Conservation (phyloP, 805 yeast species). For the Candida arabinofermentans region DNA sequence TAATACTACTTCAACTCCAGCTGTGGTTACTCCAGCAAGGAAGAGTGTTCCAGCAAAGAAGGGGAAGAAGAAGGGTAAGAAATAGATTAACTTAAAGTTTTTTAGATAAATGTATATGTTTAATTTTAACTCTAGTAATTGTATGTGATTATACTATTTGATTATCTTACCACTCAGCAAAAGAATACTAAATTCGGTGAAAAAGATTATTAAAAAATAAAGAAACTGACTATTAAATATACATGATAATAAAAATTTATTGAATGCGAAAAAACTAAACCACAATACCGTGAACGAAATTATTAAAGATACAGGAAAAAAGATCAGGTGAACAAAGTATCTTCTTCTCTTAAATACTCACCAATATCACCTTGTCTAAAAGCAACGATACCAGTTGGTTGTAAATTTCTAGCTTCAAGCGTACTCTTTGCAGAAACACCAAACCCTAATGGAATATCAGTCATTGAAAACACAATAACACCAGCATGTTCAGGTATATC, state of each 20-base stretch:
- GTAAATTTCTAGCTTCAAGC: conserved; percentile 77
- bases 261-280: conserved; percentile 1
- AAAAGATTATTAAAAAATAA: background rate
- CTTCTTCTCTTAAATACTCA: conserved; percentile 96
- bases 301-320: conserved; percentile 1
- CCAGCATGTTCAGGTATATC: conserved; percentile 99
- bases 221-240: background rate
- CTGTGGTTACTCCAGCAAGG: conserved; percentile 10
- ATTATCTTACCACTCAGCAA: background rate
- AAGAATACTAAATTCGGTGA: background rate
- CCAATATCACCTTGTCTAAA: conserved; percentile 98
- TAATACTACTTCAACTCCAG: conserved; percentile 7
- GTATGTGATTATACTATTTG: too few species aligned
- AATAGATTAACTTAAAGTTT: conserved; percentile 8
- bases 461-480: conserved; percentile 86
- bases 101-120: too few species aligned
- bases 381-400: conserved; percentile 92
- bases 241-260: background rate
- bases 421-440: conserved; percentile 94
- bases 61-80: conserved; percentile 29
- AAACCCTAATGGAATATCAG: conserved; percentile 89
- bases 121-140: too few species aligned
- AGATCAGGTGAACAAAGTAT: conserved; percentile 76
- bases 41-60: conserved; percentile 18
- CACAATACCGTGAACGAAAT: background rate